Evolutionary conservation across 805 yeast species (phyloP).

Genomic region (Brettanomyces sp.): DNA sequence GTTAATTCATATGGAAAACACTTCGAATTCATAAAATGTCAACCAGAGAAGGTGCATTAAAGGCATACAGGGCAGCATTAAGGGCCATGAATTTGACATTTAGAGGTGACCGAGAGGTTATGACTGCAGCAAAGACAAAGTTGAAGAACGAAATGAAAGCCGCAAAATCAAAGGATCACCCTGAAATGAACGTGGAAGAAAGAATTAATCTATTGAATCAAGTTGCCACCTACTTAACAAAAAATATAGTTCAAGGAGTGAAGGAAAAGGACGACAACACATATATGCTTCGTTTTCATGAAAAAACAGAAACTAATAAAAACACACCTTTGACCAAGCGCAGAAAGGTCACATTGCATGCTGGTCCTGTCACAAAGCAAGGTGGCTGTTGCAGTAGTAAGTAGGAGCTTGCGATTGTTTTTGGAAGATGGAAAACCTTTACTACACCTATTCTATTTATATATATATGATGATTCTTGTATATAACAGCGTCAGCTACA

Average conservation of each 20-base stretch:
- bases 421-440: neutral
- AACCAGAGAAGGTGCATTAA: conserved; percentile 13
- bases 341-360: conserved; percentile 27
- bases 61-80: conserved; percentile 56
- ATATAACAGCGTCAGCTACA: no score
- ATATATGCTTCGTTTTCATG: conserved; percentile 60
- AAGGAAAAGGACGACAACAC: conserved; percentile 33
- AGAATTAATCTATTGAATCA: conserved; percentile 53
- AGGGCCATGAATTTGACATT: conserved; percentile 61
- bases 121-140: conserved; percentile 51
- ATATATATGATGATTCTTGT: no score
- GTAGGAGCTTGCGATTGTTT: no score
- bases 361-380: conserved; percentile 20
- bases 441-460: neutral
- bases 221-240: conserved; percentile 57
- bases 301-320: conserved; percentile 82
- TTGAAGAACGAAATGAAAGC: conserved; percentile 45
- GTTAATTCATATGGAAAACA: no score
- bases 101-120: conserved; percentile 35
- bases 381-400: conserved; percentile 39
- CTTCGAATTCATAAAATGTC: neutral
- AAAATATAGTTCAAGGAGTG: conserved; percentile 81
- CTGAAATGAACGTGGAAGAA: conserved; percentile 36
- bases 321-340: conserved; percentile 65
- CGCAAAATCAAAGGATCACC: conserved; percentile 29